These are phyloP conservation scores for Xylaria sp. DNA, from an alignment of 2,329 filamentous ascomycete genomes.

Conservation along the genomic window DNA sequence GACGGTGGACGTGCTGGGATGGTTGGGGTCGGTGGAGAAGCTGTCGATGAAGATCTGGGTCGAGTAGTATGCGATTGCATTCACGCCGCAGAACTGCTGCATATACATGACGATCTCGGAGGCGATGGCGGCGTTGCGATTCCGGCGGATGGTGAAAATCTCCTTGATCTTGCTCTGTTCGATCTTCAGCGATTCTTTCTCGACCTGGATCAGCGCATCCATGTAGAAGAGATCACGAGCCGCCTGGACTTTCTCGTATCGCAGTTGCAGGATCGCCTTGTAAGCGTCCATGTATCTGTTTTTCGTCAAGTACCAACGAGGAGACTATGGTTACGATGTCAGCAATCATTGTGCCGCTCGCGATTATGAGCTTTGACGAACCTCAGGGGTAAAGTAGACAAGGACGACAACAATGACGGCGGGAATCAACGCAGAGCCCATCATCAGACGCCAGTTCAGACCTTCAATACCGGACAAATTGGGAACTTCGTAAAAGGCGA, in stretches of 20 bases:
- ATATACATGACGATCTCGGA: conserved; percentile 62
- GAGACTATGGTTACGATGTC: conserved; percentile 21
- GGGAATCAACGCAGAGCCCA: conserved; percentile 60
- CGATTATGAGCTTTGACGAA: conserved; percentile 26
- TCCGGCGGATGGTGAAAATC: conserved; percentile 55
- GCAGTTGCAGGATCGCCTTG: conserved; percentile 41
- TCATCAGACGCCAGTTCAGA: conserved; percentile 63
- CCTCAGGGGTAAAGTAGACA: conserved; percentile 40
- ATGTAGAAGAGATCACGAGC: conserved; percentile 54
- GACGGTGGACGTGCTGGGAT: conserved; percentile 40
- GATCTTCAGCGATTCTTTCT: conserved; percentile 46
- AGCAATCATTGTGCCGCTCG: neutral
- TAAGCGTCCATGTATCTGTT: conserved; percentile 44
- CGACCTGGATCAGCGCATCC: conserved; percentile 52
- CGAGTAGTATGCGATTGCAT: conserved; percentile 45
- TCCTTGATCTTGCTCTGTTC: conserved; percentile 49
- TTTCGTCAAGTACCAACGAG: conserved; percentile 43
- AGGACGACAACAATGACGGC: conserved; percentile 52
- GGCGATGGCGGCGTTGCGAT: conserved; percentile 55
- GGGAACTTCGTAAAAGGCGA: conserved; percentile 54
- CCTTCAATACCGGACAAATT: conserved; percentile 49
- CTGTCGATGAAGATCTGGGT: conserved; percentile 56
- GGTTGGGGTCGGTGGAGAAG: neutral
- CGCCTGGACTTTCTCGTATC: conserved; percentile 48
- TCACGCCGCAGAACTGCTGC: conserved; percentile 54